Conservation (phyloP, 495 filamentous ascomycete species). For the Jackrogersella multiformis region DNA sequence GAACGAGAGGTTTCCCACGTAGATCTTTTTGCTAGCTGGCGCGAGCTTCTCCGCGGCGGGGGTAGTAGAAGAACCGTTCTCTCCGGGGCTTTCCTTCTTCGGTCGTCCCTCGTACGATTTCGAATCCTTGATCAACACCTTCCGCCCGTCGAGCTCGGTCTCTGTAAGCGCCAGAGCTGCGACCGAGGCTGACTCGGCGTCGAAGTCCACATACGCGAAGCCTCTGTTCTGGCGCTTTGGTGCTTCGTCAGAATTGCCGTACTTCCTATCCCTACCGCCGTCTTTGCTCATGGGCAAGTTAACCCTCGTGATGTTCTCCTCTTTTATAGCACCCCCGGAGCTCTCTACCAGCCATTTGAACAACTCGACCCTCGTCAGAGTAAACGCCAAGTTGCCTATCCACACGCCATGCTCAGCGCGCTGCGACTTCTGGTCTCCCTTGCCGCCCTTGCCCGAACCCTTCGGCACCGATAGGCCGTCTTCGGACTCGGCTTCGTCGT, state of each 20-base stretch:
- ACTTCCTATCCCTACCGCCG: slow-evolving; percentile 32
- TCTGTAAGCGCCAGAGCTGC: slow-evolving; percentile 83
- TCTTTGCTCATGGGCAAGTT: slow-evolving; percentile 72
- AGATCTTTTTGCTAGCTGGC: slow-evolving; percentile 79
- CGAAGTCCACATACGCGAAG: slow-evolving; percentile 96
- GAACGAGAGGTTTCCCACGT: slow-evolving; percentile 91
- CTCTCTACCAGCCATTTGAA: slow-evolving; percentile 78
- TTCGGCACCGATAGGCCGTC: slow-evolving; percentile 49
- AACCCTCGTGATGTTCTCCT: slow-evolving; percentile 78
- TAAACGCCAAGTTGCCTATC: slow-evolving; percentile 94
- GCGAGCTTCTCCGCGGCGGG: slow-evolving; percentile 59
- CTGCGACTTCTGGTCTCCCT: slow-evolving; percentile 60
- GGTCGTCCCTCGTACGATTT: slow-evolving; percentile 84
- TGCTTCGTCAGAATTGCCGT: slow-evolving; percentile 56
- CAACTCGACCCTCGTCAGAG: slow-evolving; percentile 74
- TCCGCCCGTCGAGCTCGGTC: slow-evolving; percentile 74
- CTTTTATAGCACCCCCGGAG: slow-evolving; percentile 67
- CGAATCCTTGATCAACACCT: slow-evolving; percentile 89
- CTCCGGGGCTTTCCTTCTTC: slow-evolving; percentile 54
- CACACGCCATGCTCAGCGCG: slow-evolving; percentile 86
- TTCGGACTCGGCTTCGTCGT: slow-evolving; percentile 52
- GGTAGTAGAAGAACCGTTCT: slow-evolving; percentile 33
- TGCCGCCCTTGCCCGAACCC: slow-evolving; percentile 38
- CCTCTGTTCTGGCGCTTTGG: slow-evolving; percentile 70
- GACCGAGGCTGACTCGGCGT: slow-evolving; percentile 68